phyloP scores from a whole-genome alignment of 148 eudicot genomes.

The Heliamphora exappendiculata region DNA sequence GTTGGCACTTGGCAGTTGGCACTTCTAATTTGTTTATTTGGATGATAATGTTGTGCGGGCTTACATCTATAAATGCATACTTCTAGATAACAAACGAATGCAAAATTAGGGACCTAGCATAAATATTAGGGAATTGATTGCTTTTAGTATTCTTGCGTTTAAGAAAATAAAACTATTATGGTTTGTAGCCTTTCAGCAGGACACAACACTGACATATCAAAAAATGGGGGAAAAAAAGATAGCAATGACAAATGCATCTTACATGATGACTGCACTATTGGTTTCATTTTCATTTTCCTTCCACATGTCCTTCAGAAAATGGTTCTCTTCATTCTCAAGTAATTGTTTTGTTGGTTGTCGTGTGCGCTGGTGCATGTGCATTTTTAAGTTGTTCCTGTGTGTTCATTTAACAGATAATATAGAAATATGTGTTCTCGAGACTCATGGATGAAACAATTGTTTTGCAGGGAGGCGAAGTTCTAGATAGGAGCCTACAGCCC shows the following conservation, averaged over 20 bases:
- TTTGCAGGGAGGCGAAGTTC: constrained; percentile 70
- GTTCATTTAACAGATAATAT: neutral
- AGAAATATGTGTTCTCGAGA: neutral
- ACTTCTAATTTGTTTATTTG: neutral
- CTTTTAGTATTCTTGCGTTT: neutral
- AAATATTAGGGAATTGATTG: neutral
- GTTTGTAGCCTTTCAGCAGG: neutral
- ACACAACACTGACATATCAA: too few relatives aligned
- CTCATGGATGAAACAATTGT: neutral
- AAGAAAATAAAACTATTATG: neutral
- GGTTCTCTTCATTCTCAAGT: neutral
- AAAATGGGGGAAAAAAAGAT: neutral
- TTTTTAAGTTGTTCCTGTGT: neutral
- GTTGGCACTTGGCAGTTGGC: too few relatives aligned
- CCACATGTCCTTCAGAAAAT: neutral
- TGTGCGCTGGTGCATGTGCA: neutral
- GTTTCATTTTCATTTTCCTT: neutral
- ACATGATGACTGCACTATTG: neutral
- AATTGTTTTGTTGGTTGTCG: neutral
- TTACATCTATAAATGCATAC: neutral
- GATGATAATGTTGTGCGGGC: neutral
- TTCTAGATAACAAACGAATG: neutral
- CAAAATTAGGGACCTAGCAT: neutral
- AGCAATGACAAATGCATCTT: neutral
- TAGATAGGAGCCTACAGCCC: constrained; percentile 75